Base-by-base conservation (phyloP, 768 basidiomycete species). In the Podaxis sp. region DNA sequence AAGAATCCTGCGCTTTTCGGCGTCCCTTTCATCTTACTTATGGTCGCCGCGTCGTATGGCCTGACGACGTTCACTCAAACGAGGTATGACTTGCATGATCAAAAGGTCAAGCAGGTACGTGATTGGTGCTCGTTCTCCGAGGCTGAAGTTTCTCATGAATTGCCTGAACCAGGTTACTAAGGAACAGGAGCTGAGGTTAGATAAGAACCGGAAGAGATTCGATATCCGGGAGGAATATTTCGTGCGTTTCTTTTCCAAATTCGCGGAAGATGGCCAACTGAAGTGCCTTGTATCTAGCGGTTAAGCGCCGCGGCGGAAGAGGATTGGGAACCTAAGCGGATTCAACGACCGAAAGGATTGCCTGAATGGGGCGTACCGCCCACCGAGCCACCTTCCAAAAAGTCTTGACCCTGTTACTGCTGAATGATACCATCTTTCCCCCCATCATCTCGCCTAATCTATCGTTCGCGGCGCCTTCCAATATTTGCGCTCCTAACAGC, bases 201-300 rank as follows among this genome's bases (percentile, higher is more conserved):
- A 88, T 65, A 84, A 81, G 59, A 76, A 82, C 54, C 82, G 89
- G 75, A 90, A 88, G 77, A 90, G 87, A 78, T 88, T 97, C 63
- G 96, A 99, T 74, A 91, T 97, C 17, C 80, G 93, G 59, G 96
- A 98, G 72, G 96, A 97, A 71, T 99, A 99, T 74, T 98, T 89
- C 71, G 96, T 97, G 76, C 76, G 94, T 87, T 28, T 26, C 28
- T 24, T 28, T 28, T 17, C n/a, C 57, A 44, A 2, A 51, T 26
- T 26, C 62, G 42, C 30, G 33, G 2, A 12, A 57, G 60, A 12
- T 52, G 38, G 17, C 59, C 24, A 4, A 49, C 24, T 2, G 17
- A 26, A 51, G 26, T 51, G 13, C 22, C 19, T 13, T 13, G 26
- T 33, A 44, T 58, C 22, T 70, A 90, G 92, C 87, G 88, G 67